These are phyloP conservation scores for Rhamnella rubrinervis DNA, from an alignment of 331 rosid genomes.

Conservation along the genomic window DNA sequence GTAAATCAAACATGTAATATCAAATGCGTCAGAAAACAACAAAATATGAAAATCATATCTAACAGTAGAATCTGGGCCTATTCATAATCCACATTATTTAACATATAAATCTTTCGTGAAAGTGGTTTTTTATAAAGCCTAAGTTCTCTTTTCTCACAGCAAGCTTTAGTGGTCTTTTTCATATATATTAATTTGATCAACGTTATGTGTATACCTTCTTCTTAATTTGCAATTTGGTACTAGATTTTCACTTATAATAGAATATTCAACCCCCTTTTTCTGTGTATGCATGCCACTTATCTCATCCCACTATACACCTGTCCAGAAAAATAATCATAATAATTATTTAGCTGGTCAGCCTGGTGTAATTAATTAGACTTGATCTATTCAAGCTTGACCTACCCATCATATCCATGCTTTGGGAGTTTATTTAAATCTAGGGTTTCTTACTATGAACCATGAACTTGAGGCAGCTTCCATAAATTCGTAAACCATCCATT, in stretches of 20 bases:
- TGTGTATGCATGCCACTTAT: not conserved
- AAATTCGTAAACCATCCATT: slow-evolving; percentile 13
- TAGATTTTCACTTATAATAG: not conserved
- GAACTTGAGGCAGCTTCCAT: slow-evolving; percentile 18
- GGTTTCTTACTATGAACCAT: slow-evolving; percentile 12
- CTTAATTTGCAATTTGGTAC: slow-evolving; percentile 2
- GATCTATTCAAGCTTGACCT: not conserved
- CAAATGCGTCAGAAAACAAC: slow-evolving; percentile 4
- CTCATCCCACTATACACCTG: slow-evolving; percentile 7
- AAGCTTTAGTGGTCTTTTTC: no score
- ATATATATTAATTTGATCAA: not conserved
- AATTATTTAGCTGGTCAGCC: not conserved
- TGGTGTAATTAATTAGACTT: not conserved
- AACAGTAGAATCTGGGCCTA: not conserved
- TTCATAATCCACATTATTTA: slow-evolving; percentile 7
- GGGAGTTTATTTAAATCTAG: slow-evolving; percentile 20
- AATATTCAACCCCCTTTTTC: not conserved
- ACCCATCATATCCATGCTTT: not conserved
- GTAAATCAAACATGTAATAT: not conserved
- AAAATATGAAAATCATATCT: slow-evolving; percentile 5
- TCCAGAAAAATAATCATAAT: not conserved
- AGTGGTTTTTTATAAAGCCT: not conserved
- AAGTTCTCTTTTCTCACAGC: not conserved
- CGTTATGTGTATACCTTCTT: not conserved
- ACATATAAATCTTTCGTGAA: not conserved